Percentiles rank a stretch among this genome's conserved stretches.
These are phyloP conservation scores for Kazachstania africana DNA, from an alignment of 805 yeast genomes.

Conservation along the genomic window DNA sequence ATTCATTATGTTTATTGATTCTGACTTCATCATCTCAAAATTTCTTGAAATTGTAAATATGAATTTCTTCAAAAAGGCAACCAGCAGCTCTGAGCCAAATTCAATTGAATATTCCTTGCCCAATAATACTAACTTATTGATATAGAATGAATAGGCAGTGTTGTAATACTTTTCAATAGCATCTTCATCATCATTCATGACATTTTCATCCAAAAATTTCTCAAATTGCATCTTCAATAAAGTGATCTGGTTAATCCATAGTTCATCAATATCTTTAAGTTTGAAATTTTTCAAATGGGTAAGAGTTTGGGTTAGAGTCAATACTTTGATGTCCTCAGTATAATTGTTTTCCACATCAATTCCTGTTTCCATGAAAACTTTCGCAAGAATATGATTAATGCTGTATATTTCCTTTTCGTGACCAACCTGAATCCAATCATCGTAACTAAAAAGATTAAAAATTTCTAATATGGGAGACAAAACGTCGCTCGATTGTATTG, in stretches of 20 bases:
- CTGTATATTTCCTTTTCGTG: constrained; percentile 13
- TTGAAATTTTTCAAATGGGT: constrained; percentile 13
- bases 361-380: constrained; percentile 12
- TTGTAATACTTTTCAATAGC: constrained; percentile 6
- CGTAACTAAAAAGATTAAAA: constrained; percentile 16
- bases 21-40: constrained; percentile 4
- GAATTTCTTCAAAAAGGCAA: constrained; percentile 10
- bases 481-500: constrained; percentile 14
- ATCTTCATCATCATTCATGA: constrained; percentile 1
- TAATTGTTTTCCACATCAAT: constrained; percentile 4
- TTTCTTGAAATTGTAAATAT: constrained; percentile 8
- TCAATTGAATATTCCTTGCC: constrained; percentile 20
- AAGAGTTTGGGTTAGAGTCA: constrained; percentile 11
- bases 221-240: constrained; percentile 12
- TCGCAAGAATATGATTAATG: constrained; percentile 11
- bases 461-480: constrained; percentile 15
- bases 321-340: constrained; percentile 5
- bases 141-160: constrained; percentile 13
- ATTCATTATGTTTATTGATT: constrained; percentile 9
- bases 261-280: constrained; percentile 14
- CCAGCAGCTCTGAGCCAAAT: constrained; percentile 10
- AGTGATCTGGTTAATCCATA: constrained; percentile 16
- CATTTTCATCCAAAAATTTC: constrained; percentile 14
- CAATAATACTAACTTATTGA: constrained; percentile 19
- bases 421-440: constrained; percentile 23